Base-by-base conservation (phyloP, 441 rosid species). In the Raphanus hybrid region DNA sequence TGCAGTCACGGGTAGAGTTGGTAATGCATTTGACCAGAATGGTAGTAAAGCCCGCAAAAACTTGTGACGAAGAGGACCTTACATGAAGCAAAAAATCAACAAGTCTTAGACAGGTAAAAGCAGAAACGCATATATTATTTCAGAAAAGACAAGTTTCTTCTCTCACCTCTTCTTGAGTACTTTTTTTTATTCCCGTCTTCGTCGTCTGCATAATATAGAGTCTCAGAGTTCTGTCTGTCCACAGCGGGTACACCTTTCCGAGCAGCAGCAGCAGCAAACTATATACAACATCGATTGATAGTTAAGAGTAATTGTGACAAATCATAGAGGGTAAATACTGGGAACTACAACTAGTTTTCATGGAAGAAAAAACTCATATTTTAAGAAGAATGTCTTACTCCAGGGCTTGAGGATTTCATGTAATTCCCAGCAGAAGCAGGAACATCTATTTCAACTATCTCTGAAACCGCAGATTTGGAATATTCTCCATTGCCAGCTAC, bases 11-110 rank as follows among this genome's bases (percentile, higher is more conserved):
- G 98, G 99, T 78, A 96, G 84, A 37, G 93, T 90, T 58, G 99
- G 99, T 74, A 96, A 85, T 70, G 99, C 87, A 86, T 88, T 93
- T 80, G 98, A 96, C 98, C 99, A 96, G 85, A 96, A 96, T 29
- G 98, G 98, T 74, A 96, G 88, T 88, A 96, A 84, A 64, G 97
- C 96, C 75, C 98, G 85, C 64, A 96, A 88, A 84, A 93, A 91
- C 87, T 93, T 93, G 77, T 91, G 93, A 79, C 88, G 94, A 57
- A 96, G 84, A 69, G 99, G 86, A 79, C 99, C 99, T 96, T 82
- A 69, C 83, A 82, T 60, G 57, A 4, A 4, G 39, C 35, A 8
- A 58, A 16, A 55, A 60, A 52, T 26, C 10, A 75, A 70, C 20
- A 10, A 79, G 45, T 70, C 23, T 41, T 35, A 43, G 54, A 10